Base-by-base conservation (phyloP, 2,329 filamentous ascomycete genomes). In the Pseudogymnoascus sp. region DNA sequence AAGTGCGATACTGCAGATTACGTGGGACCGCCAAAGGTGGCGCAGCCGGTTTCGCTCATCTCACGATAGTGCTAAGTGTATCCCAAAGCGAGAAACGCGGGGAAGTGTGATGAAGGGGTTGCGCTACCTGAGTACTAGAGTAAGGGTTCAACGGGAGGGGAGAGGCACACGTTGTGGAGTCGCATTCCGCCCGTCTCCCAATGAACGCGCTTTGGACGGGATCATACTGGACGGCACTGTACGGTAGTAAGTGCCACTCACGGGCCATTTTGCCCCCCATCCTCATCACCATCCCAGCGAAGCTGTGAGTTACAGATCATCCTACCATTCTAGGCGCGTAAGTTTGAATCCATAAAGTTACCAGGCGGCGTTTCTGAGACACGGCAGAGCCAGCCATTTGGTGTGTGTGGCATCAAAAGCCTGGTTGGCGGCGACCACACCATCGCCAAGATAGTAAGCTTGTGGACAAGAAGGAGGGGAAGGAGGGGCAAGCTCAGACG, bases 11-110 rank as follows among this genome's bases (percentile, higher is more conserved):
- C 28, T 33, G 50, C 50, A 56, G 50, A 33, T 56, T 56, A 56
- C 50, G 25, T 56, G 50, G 50, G 28, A 53, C 25, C 28, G 50
- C 50, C 50, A 33, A 56, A 56, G 50, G 50, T 56, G 50, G 50
- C 50, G 50, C 50, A 56, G 50, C 50, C 50, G 28, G 50, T 56
- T 33, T 56, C 50, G 50, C 50, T 56, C 50, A 56, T 56, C 50
- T 56, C 50, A 56, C 28, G 47, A 53, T 18, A 31, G 47, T 53
- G 50, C n/a, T 25, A 25, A 25, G 4, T 25, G 21, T 21, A 21
- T 21, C 25, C n/a, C 47, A 56, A 18, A 56, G 18, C 25, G 21
- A 56, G 47, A 56, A 56, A 31, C 47, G 47, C 47, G 47, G 47
- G 47, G 47, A 56, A 56, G 12, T 56, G 25, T 56, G 47, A 56